Conservation (phyloP, 768 basidiomycete genomes). For the Mycena pura region DNA sequence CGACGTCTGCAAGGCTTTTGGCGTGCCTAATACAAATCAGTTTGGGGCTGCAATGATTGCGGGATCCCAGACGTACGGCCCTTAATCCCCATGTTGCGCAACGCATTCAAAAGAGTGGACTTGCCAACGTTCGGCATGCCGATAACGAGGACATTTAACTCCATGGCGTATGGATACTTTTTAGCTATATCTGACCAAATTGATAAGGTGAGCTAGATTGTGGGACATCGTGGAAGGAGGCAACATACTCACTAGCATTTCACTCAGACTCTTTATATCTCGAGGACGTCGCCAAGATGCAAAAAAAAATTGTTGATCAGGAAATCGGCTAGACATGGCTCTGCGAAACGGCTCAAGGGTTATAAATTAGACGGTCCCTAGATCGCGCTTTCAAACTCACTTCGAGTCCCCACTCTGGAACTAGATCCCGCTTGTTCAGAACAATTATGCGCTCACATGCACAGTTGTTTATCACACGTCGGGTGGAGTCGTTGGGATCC, state of each 20-base stretch:
- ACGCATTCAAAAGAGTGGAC: constrained; percentile 90
- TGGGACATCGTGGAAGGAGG: not conserved
- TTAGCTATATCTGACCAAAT: constrained; percentile 67
- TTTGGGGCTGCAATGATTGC: constrained; percentile 38
- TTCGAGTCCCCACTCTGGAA: constrained; percentile 86
- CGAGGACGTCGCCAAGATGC: constrained; percentile 73
- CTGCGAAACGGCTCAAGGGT: constrained; percentile 69
- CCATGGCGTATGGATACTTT: constrained; percentile 70
- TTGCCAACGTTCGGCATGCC: constrained; percentile 99
- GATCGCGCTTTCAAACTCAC: constrained; percentile 49
- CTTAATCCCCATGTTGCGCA: constrained; percentile 84
- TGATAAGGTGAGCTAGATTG: constrained; percentile 6
- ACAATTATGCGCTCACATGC: constrained; percentile 89
- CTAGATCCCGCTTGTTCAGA: constrained; percentile 92
- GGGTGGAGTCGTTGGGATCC: constrained; percentile 49
- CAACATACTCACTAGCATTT: constrained; percentile 77
- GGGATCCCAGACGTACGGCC: constrained; percentile 60
- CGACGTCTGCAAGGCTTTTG: constrained; percentile 90
- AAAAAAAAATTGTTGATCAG: constrained; percentile 71
- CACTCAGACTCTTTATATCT: constrained; percentile 69
- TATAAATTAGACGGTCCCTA: constrained; percentile 16
- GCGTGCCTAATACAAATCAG: constrained; percentile 56
- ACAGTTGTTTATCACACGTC: constrained; percentile 46
- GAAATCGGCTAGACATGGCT: constrained; percentile 75
- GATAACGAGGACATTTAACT: constrained; percentile 89